These are phyloP conservation scores for Halteria grandinella DNA, from an alignment of 73 alveolate genomes.

Conservation along the genomic window DNA sequence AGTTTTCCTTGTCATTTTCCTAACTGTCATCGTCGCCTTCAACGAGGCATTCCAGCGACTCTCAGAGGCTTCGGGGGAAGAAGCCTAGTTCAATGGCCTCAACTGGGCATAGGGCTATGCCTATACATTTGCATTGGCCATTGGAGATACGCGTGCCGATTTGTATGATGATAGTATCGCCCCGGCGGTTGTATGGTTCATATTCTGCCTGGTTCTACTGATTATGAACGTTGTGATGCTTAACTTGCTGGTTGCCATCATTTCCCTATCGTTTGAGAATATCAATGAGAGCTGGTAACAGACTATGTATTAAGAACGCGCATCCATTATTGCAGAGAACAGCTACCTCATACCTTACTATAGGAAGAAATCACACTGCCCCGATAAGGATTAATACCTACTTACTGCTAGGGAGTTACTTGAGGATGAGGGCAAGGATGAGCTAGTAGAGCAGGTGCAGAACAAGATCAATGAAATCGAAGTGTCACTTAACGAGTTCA, in stretches of 20 bases:
- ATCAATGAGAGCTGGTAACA: background rate
- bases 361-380: slow-evolving; percentile 14
- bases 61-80: background rate
- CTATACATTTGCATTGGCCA: slow-evolving; percentile 4
- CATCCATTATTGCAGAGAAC: slow-evolving; percentile 47
- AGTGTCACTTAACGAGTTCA: too few species aligned
- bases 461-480: background rate
- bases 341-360: slow-evolving; percentile 27
- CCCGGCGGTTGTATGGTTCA: slow-evolving; percentile 10
- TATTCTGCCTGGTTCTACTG: slow-evolving; percentile 4
- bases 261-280: background rate
- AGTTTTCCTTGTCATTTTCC: slow-evolving; percentile 37
- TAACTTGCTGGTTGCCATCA: slow-evolving; percentile 46
- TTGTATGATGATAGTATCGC: background rate
- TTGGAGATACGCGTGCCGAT: slow-evolving; percentile 40
- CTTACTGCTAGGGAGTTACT: slow-evolving; percentile 9
- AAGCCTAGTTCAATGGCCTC: slow-evolving; percentile 5
- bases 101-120: slow-evolving; percentile 35
- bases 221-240: slow-evolving; percentile 39
- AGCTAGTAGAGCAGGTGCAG: background rate
- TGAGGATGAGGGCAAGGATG: slow-evolving; percentile 18
- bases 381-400: slow-evolving; percentile 20
- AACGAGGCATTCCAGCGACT: slow-evolving; percentile 38
- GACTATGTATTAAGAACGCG: slow-evolving; percentile 38
- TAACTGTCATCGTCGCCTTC: slow-evolving; percentile 29